These are phyloP conservation scores for Vaccinium vitisidaea DNA, from an alignment of 148 eudicot genomes.

Conservation along the genomic window DNA sequence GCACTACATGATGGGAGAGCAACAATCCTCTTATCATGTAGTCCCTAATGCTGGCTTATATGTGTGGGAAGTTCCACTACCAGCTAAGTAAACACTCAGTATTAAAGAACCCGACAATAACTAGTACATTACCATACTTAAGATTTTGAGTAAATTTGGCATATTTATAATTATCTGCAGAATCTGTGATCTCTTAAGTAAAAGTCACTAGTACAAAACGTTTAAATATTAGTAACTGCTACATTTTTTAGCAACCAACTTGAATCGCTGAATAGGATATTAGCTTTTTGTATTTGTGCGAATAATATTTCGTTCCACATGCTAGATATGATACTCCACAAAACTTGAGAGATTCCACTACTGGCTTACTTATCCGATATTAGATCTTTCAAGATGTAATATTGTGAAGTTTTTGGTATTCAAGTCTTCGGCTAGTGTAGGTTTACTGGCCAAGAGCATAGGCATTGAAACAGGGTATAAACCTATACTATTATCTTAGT, in stretches of 20 bases:
- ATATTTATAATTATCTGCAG: neutral
- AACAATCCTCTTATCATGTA: neutral
- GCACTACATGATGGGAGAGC: neutral
- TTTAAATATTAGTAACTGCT: neutral
- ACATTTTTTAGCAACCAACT: neutral
- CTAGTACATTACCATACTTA: neutral
- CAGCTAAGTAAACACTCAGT: neutral
- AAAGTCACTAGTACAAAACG: neutral
- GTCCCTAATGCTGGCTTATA: neutral
- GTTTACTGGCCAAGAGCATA: neutral
- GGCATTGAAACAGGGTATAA: neutral
- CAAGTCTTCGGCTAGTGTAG: neutral
- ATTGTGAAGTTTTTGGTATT: neutral
- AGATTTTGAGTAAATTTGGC: neutral
- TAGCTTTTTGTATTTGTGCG: neutral
- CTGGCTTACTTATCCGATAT: neutral
- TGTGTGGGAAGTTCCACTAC: neutral
- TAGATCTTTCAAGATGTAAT: too few relatives aligned
- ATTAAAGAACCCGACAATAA: too few relatives aligned
- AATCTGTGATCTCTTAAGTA: neutral
- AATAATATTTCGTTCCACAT: neutral
- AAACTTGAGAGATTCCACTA: constrained; percentile 5
- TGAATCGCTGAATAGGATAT: neutral
- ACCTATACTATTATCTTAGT: neutral
- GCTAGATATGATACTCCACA: neutral